Percentiles rank a stretch among this genome's conserved stretches.
Conservation (phyloP, 345 rosid genomes). For the Bretschneidera sinensis region DNA sequence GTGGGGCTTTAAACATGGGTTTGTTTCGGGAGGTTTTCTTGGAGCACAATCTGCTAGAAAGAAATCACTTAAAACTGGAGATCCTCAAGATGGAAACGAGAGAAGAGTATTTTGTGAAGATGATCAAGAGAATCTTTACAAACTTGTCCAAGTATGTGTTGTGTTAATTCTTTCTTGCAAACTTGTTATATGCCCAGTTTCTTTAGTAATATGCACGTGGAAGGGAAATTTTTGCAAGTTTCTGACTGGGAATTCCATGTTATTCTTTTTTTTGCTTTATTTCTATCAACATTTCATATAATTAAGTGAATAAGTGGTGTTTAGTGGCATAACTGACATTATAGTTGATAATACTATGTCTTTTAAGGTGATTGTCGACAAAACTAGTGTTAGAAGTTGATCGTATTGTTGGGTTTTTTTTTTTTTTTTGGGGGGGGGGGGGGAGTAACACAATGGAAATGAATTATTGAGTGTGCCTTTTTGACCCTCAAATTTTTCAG, state of each 20-base stretch:
- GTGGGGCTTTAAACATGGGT: constrained; percentile 89
- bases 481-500: constrained; percentile 30
- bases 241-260: too few relatives aligned
- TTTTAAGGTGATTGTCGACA: too few relatives aligned
- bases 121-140: constrained; percentile 97
- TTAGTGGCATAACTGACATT: too few relatives aligned
- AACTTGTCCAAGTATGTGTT: constrained; percentile 71
- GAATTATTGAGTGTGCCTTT: not conserved
- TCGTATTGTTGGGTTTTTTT: too few relatives aligned
- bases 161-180: not conserved
- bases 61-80: constrained; percentile 36
- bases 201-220: not conserved
- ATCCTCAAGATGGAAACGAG: constrained; percentile 26
- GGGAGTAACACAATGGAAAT: too few relatives aligned
- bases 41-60: constrained; percentile 57
- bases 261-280: too few relatives aligned
- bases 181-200: not conserved
- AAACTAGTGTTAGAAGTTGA: too few relatives aligned
- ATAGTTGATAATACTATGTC: too few relatives aligned
- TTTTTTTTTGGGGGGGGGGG: too few relatives aligned
- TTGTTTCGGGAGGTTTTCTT: constrained; percentile 90
- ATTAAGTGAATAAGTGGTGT: too few relatives aligned
- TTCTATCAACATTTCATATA: too few relatives aligned
- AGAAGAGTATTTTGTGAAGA: constrained; percentile 76
- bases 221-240: constrained; percentile 1